A percentile compares a stretch with the other conserved stretches of the same genome.
phyloP scores from a whole-genome alignment of 306 rosid species.

The Cicer yamashitae region DNA sequence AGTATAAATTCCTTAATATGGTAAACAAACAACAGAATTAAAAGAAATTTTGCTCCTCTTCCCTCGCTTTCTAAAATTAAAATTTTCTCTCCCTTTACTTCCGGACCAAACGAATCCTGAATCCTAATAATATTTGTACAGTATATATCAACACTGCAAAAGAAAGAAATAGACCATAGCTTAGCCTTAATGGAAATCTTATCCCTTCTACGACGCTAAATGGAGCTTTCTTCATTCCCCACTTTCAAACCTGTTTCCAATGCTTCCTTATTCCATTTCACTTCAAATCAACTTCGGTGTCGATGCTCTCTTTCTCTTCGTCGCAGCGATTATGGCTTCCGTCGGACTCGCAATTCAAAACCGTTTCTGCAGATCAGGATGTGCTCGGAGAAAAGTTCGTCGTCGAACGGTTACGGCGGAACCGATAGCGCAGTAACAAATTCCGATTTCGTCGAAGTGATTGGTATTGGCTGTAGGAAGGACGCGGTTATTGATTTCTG shows the following conservation, averaged over 20 bases:
- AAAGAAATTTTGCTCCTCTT: too few relatives aligned
- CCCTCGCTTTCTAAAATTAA: too few relatives aligned
- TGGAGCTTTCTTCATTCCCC: slow-evolving; percentile 62
- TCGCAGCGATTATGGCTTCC: slow-evolving; percentile 37
- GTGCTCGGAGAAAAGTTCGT: slow-evolving; percentile 42
- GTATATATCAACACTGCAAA: too few relatives aligned
- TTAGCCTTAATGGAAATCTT: slow-evolving; percentile 36
- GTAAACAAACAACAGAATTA: too few relatives aligned
- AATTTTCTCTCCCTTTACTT: too few relatives aligned
- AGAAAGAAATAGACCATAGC: not conserved
- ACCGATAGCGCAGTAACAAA: slow-evolving; percentile 48
- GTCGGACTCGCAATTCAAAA: slow-evolving; percentile 39
- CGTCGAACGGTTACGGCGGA: slow-evolving; percentile 44
- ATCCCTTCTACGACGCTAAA: slow-evolving; percentile 33
- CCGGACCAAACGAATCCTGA: too few relatives aligned
- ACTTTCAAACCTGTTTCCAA: slow-evolving; percentile 48
- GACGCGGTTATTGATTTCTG: slow-evolving; percentile 82
- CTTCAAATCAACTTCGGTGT: slow-evolving; percentile 49
- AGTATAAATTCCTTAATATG: too few relatives aligned
- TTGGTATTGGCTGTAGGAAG: slow-evolving; percentile 88
- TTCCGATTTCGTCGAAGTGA: slow-evolving; percentile 67
- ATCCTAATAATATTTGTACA: too few relatives aligned
- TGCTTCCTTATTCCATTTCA: slow-evolving; percentile 46
- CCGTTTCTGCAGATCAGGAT: slow-evolving; percentile 47
- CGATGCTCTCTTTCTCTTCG: slow-evolving; percentile 36